A percentile compares a stretch with the other conserved stretches of the same genome.
Conservation (phyloP, 2,329 filamentous ascomycete genomes). For the Pseudogymnoascus sp. region DNA sequence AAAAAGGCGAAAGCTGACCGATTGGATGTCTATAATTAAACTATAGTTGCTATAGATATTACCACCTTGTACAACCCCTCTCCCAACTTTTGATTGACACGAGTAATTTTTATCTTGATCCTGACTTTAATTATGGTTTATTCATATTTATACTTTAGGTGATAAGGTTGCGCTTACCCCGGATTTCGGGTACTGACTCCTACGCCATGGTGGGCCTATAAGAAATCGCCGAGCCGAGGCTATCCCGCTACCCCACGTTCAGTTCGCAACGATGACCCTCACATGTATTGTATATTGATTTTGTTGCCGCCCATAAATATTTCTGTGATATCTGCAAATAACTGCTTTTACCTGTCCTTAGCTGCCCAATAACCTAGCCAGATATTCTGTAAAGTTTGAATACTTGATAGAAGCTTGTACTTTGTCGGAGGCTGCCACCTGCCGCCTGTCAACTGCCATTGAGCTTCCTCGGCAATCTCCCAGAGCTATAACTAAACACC, state of each 20-base stretch:
- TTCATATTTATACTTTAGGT: not conserved
- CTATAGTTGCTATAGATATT: not conserved
- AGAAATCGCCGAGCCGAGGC: conserved; percentile 9
- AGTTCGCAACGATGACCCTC: not conserved
- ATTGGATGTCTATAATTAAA: not conserved
- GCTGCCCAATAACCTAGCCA: not conserved
- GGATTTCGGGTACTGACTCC: not conserved
- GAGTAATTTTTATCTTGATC: not conserved
- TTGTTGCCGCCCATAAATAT: not conserved
- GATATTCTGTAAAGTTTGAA: not conserved
- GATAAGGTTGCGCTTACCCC: not conserved
- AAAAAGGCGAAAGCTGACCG: too few relatives aligned
- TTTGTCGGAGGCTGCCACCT: not conserved
- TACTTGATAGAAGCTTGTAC: not conserved
- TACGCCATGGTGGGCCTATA: not conserved
- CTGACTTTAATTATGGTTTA: not conserved
- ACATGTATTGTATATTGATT: not conserved
- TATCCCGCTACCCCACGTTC: not conserved
- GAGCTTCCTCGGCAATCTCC: not conserved
- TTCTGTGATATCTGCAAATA: not conserved
- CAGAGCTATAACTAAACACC: not conserved
- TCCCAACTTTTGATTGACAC: not conserved
- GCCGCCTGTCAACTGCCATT: not conserved
- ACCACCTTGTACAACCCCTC: not conserved
- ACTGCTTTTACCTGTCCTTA: not conserved